phyloP scores from a whole-genome alignment of 1,284 basidiomycete species.

The Ceratobasidium sp. region DNA sequence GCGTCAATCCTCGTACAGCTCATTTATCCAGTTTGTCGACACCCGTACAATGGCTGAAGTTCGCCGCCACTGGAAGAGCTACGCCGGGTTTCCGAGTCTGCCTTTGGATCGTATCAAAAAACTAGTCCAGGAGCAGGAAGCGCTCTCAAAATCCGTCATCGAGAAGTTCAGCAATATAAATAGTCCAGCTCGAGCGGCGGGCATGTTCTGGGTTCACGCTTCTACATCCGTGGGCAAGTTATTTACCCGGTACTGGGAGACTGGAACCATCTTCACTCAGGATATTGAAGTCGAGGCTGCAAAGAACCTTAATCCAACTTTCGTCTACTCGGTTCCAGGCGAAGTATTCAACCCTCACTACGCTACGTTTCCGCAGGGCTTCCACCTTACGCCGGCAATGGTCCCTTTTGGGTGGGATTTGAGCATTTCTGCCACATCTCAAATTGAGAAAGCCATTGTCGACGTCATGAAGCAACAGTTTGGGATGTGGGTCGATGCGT shows the following conservation, averaged over 20 bases:
- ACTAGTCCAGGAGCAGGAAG: not conserved
- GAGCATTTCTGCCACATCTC: too few relatives aligned
- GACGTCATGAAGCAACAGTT: too few relatives aligned
- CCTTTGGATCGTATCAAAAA: not conserved
- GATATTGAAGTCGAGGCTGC: not conserved
- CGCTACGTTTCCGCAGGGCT: too few relatives aligned
- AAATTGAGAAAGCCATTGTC: too few relatives aligned
- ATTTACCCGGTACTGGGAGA: constrained; percentile 24
- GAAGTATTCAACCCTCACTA: too few relatives aligned
- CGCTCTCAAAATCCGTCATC: constrained; percentile 4
- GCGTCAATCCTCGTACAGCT: not conserved
- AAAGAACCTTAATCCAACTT: constrained; percentile 16
- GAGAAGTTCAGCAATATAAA: not conserved
- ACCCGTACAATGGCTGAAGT: constrained; percentile 4
- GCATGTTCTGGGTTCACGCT: constrained; percentile 25
- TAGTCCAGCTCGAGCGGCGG: not conserved
- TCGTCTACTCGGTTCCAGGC: not conserved
- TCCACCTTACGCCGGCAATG: too few relatives aligned
- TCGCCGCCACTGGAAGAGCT: constrained; percentile 12
- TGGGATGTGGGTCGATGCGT: too few relatives aligned
- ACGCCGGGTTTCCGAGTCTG: not conserved
- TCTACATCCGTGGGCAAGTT: not conserved
- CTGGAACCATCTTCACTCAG: constrained; percentile 11
- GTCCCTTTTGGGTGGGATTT: too few relatives aligned
- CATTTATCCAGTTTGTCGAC: constrained; percentile 7